Percentiles rank a stretch among this genome's conserved stretches.
These are phyloP conservation scores for Cytospora piceicola DNA, from an alignment of 2,329 filamentous ascomycete species.

Conservation along the genomic window DNA sequence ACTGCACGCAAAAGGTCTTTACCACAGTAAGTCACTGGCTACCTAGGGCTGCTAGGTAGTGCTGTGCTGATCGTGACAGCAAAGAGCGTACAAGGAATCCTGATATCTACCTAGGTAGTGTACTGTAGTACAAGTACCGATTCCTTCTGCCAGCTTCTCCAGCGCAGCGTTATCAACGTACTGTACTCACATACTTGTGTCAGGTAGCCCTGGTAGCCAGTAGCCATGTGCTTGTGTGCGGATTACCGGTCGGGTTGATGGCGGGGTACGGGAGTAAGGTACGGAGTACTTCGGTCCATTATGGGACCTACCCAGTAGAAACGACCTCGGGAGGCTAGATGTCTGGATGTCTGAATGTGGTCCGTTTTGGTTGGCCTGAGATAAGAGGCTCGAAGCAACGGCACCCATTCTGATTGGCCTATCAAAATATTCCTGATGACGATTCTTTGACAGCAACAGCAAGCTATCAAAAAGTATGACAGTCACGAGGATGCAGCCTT, in stretches of 20 bases:
- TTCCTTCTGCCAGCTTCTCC: neutral
- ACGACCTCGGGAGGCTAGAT: too few relatives aligned
- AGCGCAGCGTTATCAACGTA: neutral
- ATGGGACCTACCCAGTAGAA: constrained; percentile 4
- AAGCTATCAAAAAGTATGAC: constrained; percentile 15
- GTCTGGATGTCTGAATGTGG: constrained; percentile 23
- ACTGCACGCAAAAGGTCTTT: neutral
- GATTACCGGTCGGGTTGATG: constrained; percentile 2
- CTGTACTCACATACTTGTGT: neutral
- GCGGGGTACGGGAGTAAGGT: neutral
- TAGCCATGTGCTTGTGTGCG: neutral
- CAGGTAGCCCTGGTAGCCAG: too few relatives aligned
- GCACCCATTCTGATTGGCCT: constrained; percentile 22
- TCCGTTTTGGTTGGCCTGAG: constrained; percentile 27
- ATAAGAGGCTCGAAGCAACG: constrained; percentile 20
- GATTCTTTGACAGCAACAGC: constrained; percentile 26
- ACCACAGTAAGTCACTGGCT: constrained; percentile 2
- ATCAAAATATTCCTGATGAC: constrained; percentile 14
- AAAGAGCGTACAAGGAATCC: neutral
- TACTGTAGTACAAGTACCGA: neutral
- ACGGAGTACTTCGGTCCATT: constrained; percentile 1
- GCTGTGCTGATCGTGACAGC: neutral
- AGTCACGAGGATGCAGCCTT: constrained; percentile 14
- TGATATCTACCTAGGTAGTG: too few relatives aligned
- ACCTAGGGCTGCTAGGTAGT: neutral